Evolutionary conservation across 805 yeast genomes (phyloP).

Genomic region (Komagataella pastoris): DNA sequence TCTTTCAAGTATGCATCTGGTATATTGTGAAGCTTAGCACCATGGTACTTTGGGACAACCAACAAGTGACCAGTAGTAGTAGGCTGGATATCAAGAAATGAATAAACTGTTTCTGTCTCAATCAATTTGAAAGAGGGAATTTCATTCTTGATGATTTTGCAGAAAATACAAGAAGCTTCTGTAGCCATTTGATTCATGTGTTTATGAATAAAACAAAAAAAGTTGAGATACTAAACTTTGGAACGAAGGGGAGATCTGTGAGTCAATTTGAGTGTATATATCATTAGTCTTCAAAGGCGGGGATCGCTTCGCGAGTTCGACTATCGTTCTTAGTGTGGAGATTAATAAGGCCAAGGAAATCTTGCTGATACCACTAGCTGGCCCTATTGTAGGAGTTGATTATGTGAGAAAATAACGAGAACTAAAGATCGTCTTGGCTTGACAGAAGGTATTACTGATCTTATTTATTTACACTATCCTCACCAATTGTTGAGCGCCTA

Average conservation of each 20-base stretch:
- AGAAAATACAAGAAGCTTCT: constrained; percentile 71
- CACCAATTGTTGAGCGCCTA: no score
- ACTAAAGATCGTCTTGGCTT: no score
- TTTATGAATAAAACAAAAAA: not conserved
- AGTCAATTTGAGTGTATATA: not conserved
- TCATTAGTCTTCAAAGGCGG: not conserved
- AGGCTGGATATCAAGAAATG: constrained; percentile 91
- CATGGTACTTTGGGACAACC: constrained; percentile 88
- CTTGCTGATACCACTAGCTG: no score
- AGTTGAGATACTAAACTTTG: not conserved
- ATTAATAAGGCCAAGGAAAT: no score
- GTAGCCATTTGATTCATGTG: constrained; percentile 13
- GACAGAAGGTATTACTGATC: no score
- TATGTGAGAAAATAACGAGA: no score
- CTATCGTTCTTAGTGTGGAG: no score
- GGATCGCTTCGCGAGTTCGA: no score
- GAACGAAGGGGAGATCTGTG: not conserved
- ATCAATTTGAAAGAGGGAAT: constrained; percentile 86
- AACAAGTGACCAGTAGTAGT: constrained; percentile 80
- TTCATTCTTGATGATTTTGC: constrained; percentile 85
- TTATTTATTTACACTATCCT: no score
- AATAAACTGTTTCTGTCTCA: constrained; percentile 71
- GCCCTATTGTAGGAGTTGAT: no score
- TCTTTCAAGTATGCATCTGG: constrained; percentile 89
- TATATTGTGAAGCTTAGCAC: constrained; percentile 80